Percentiles rank a stretch among this genome's conserved stretches.
Evolutionary conservation across 495 filamentous ascomycete genomes (phyloP).

Genomic region (Penicillium nucicola): DNA sequence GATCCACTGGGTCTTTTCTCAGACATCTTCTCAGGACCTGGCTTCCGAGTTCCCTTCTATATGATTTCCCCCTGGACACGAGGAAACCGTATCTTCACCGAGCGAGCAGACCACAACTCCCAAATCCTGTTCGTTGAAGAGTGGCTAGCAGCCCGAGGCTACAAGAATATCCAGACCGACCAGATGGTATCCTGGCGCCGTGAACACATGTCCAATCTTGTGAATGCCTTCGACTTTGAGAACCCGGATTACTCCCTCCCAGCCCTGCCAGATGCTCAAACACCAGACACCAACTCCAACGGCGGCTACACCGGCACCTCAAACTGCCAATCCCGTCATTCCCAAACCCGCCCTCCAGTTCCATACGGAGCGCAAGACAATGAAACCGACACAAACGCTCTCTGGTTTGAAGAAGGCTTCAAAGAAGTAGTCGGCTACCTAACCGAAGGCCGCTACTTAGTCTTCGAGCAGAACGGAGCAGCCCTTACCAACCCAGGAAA

Average conservation of each 20-base stretch:
- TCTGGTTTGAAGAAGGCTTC: conserved; percentile 49
- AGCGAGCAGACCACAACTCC: conserved; percentile 55
- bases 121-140: conserved; percentile 56
- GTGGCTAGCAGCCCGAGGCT: conserved; percentile 49
- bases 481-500: conserved; percentile 30
- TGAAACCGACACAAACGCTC: conserved; percentile 21
- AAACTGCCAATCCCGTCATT: conserved; percentile 38
- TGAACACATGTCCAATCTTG: conserved; percentile 52
- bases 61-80: conserved; percentile 58
- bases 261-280: conserved; percentile 36
- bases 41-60: conserved; percentile 52
- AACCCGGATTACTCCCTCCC: conserved; percentile 49
- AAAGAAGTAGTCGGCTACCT: conserved; percentile 50
- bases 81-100: conserved; percentile 51
- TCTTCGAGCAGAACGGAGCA: conserved; percentile 29
- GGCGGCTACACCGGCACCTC: conserved; percentile 44
- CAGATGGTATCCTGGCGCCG: conserved; percentile 53
- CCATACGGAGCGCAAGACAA: conserved; percentile 45
- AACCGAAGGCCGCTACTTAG: conserved; percentile 51
- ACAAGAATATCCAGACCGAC: conserved; percentile 42
- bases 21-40: conserved; percentile 49
- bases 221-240: conserved; percentile 51
- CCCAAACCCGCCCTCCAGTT: conserved; percentile 36
- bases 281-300: conserved; percentile 28
- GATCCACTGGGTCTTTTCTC: conserved; percentile 48